Evolutionary conservation across 768 basidiomycete genomes (phyloP).

Genomic region (Imleria badia): DNA sequence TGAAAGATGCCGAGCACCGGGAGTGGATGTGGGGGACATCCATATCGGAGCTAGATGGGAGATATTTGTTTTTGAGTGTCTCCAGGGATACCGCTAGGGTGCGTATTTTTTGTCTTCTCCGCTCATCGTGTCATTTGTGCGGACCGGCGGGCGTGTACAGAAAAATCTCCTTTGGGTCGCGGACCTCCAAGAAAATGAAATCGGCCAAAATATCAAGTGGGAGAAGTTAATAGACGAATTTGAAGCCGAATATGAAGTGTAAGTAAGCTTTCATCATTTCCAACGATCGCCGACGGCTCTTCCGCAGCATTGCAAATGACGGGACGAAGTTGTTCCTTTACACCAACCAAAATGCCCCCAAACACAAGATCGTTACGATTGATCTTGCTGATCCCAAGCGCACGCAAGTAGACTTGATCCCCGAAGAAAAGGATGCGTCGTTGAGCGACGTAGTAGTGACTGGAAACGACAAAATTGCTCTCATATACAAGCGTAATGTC

Average conservation of each 20-base stretch:
- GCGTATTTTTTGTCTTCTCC: conserved; percentile 15
- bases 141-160: conserved; percentile 35
- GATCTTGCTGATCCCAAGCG: conserved; percentile 53
- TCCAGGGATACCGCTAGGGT: conserved; percentile 65
- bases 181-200: conserved; percentile 57
- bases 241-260: conserved; percentile 66
- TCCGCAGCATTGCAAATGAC: conserved; percentile 59
- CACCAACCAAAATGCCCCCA: conserved; percentile 66
- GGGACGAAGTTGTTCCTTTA: conserved; percentile 59
- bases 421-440: conserved; percentile 63
- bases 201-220: conserved; percentile 70
- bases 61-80: conserved; percentile 57
- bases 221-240: conserved; percentile 68
- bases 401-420: conserved; percentile 58
- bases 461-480: conserved; percentile 53
- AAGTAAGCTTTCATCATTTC: conserved; percentile 25
- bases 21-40: conserved; percentile 62
- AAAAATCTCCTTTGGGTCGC: conserved; percentile 76
- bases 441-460: conserved; percentile 51
- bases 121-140: background rate
- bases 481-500: conserved; percentile 74
- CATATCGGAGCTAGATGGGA: conserved; percentile 60
- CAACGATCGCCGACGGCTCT: conserved; percentile 1
- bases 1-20: conserved; percentile 62
- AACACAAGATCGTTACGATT: conserved; percentile 63